Base-by-base conservation (phyloP, 2,329 filamentous ascomycete genomes). In the Phyllosticta ampelicida region DNA sequence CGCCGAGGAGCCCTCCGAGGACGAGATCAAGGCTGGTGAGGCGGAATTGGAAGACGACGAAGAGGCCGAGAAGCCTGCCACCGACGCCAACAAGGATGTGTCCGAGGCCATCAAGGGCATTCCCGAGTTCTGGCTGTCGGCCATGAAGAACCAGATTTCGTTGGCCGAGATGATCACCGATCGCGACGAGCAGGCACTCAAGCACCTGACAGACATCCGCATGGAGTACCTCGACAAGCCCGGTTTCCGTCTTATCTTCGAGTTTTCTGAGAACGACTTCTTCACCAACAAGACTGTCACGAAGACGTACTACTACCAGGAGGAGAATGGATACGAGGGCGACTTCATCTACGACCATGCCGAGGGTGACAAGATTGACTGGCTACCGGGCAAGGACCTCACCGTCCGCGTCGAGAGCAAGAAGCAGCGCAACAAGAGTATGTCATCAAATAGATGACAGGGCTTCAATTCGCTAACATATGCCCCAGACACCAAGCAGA, bases 291-390 rank as follows among this genome's bases (percentile, higher is more conserved):
- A 95, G 81, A 89, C 83, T 66, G 85, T 99, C 74, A 90, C 89
- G 70, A 99, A 99, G 84, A 96, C 92, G 60, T 99, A 99, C 78
- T 97, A 85, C 80, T 99, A 99, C 78, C 92, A 96, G 77, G 95
- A 94, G 71, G 94, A 99, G 82, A 96, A 87, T 68, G 94, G 94
- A 60, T 99, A 99, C 70, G 94, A 92, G 66, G 95, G 94, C 65
- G 95, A 99, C 75, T 99, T 97, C 78, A 97, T 99, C 75, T 99
- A 99, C 73, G 94, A 99, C 73, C 94, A 99, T 72, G 94, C 95
- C 60, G 92, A 99, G 74, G 94, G 95, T 64, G 89, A 96, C 73
- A 94, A 95, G 81, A 95, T 99, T 69, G 87, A 96, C 67, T 99
- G 94, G 94, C 94, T 95, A 78, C 78, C 85, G 9, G 87, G 87